Evolutionary conservation across 345 rosid genomes (phyloP).

Genomic region (Lepidium africanum): DNA sequence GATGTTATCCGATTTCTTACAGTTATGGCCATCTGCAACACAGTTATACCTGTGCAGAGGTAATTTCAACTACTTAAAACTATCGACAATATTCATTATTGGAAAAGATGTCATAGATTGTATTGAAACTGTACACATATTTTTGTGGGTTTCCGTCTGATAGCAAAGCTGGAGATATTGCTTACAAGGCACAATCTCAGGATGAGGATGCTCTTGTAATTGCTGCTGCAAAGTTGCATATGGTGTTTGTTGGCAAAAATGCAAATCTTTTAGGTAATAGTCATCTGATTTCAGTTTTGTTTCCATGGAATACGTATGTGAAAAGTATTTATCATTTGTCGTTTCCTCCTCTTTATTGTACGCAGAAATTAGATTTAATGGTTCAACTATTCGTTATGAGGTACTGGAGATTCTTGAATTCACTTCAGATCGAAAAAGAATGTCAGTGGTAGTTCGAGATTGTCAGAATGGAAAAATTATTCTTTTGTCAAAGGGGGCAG

Average conservation of each 20-base stretch:
- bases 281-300: slow-evolving; percentile 21
- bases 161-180: slow-evolving; percentile 77
- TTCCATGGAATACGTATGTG: slow-evolving; percentile 10
- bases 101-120: background rate
- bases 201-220: slow-evolving; percentile 97
- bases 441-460: slow-evolving; percentile 89
- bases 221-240: slow-evolving; percentile 85
- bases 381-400: slow-evolving; percentile 53
- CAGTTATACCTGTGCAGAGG: slow-evolving; percentile 85
- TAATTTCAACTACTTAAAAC: slow-evolving; percentile 15
- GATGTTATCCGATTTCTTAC: slow-evolving; percentile 81
- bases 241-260: slow-evolving; percentile 63
- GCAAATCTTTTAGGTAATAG: slow-evolving; percentile 67
- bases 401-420: slow-evolving; percentile 84
- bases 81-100: background rate
- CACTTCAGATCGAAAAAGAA: slow-evolving; percentile 96
- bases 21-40: slow-evolving; percentile 92
- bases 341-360: slow-evolving; percentile 18
- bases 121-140: background rate
- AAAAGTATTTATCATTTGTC: slow-evolving; percentile 2
- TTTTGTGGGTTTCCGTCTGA: slow-evolving; percentile 2
- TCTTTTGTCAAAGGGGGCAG: slow-evolving; percentile 94
- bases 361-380: slow-evolving; percentile 75
- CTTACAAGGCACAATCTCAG: slow-evolving; percentile 94
- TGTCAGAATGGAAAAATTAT: slow-evolving; percentile 60